Percentiles rank a stretch among this genome's conserved stretches.
Conservation (phyloP, 2,329 filamentous ascomycete species). For the Trichoderma arundinaceum region DNA sequence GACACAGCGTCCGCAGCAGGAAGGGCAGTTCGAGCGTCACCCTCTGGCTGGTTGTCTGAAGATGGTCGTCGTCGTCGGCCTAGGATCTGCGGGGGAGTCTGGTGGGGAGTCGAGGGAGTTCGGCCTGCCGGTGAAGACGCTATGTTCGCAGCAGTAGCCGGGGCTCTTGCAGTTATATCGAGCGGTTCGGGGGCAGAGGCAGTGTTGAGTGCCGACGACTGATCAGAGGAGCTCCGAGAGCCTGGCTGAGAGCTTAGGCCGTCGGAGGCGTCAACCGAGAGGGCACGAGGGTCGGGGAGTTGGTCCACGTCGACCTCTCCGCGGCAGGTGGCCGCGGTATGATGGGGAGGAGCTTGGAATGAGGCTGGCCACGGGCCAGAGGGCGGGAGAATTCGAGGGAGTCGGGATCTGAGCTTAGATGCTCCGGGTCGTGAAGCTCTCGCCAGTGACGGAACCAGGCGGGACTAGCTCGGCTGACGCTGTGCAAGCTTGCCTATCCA, state of each 20-base stretch:
- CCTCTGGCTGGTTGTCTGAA: slow-evolving; percentile 47
- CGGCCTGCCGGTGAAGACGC: slow-evolving; percentile 45
- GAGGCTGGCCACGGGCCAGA: slow-evolving; percentile 38
- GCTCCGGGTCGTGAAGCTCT: slow-evolving; percentile 23
- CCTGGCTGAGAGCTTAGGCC: slow-evolving; percentile 64
- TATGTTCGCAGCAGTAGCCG: slow-evolving; percentile 49
- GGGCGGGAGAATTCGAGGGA: slow-evolving; percentile 33
- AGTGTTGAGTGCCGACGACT: slow-evolving; percentile 48
- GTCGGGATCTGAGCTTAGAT: slow-evolving; percentile 11
- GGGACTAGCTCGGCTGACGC: slow-evolving; percentile 8
- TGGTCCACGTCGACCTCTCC: slow-evolving; percentile 51
- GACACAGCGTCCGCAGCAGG: slow-evolving; percentile 18
- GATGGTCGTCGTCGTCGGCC: slow-evolving; percentile 60
- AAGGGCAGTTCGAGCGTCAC: slow-evolving; percentile 19
- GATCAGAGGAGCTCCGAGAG: slow-evolving; percentile 56
- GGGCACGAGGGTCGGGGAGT: slow-evolving; percentile 44
- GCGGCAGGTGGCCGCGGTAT: slow-evolving; percentile 49
- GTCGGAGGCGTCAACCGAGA: slow-evolving; percentile 60
- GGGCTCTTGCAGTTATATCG: slow-evolving; percentile 38
- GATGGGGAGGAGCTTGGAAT: slow-evolving; percentile 31
- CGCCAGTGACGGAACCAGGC: slow-evolving; percentile 17
- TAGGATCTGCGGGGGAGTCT: slow-evolving; percentile 50
- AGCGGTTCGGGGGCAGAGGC: slow-evolving; percentile 37
- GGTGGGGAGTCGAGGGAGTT: slow-evolving; percentile 38
- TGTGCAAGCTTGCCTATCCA: slow-evolving; percentile 27